A percentile compares a stretch with the other conserved stretches of the same genome.
phyloP scores from a whole-genome alignment of 768 basidiomycete species.

The Lentinula boryana region DNA sequence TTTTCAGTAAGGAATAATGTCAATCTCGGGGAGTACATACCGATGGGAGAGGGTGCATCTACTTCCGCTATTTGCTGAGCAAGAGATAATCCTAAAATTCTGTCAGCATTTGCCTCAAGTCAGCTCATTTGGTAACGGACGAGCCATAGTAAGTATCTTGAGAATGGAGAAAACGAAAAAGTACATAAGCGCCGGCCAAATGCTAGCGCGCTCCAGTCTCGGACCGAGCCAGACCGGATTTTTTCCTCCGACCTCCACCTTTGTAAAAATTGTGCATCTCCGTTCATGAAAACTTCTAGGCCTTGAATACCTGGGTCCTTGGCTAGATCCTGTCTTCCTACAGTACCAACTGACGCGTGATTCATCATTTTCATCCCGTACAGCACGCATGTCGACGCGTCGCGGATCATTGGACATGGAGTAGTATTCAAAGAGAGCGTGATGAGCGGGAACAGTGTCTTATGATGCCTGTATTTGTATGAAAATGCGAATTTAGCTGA shows the following conservation, averaged over 20 bases:
- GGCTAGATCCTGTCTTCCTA: background rate
- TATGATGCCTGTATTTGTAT: background rate
- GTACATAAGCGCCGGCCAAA: background rate
- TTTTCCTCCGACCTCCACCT: background rate
- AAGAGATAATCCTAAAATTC: constrained; percentile 37
- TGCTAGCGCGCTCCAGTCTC: background rate
- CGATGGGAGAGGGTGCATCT: constrained; percentile 61
- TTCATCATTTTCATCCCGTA: background rate
- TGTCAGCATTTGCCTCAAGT: background rate
- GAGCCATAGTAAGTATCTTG: background rate
- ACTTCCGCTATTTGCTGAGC: constrained; percentile 82
- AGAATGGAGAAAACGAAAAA: background rate
- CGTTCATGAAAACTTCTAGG: background rate
- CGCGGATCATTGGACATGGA: background rate
- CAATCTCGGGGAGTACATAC: constrained; percentile 25
- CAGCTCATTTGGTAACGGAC: background rate
- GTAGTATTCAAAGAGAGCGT: background rate
- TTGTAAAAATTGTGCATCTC: background rate
- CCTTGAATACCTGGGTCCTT: background rate
- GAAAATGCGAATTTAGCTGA: background rate
- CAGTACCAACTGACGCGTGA: background rate
- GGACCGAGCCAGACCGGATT: background rate
- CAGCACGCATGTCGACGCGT: background rate
- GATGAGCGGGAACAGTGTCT: background rate
- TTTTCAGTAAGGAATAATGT: constrained; percentile 5